Evolutionary conservation across 1,284 basidiomycete species (phyloP).

Genomic region (Microbotryum scabiosae): DNA sequence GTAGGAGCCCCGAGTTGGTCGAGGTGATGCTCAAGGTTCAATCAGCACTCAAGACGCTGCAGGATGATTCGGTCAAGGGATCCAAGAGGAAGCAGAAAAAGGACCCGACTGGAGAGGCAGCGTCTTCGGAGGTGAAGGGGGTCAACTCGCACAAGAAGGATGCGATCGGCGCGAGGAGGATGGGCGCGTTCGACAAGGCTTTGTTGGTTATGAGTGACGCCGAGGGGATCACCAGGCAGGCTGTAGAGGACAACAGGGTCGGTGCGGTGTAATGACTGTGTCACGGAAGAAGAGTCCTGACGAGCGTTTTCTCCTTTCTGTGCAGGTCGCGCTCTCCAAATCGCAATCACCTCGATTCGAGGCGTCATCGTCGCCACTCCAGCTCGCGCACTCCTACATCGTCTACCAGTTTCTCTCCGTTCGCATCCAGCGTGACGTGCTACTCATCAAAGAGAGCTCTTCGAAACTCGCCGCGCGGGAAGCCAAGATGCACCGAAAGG

Average conservation of each 20-base stretch:
- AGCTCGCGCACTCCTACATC: constrained; percentile 76
- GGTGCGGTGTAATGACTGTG: constrained; percentile 41
- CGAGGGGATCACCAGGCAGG: constrained; percentile 66
- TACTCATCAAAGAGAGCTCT: constrained; percentile 63
- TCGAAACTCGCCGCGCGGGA: constrained; percentile 35
- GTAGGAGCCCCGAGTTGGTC: constrained; percentile 85
- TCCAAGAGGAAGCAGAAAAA: constrained; percentile 1
- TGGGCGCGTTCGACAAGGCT: constrained; percentile 74
- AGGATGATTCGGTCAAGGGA: constrained; percentile 38
- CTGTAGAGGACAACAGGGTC: constrained; percentile 66
- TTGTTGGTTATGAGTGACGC: constrained; percentile 76
- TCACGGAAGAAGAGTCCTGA: not conserved
- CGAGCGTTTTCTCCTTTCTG: not conserved
- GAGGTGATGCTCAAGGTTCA: constrained; percentile 77
- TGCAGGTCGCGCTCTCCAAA: constrained; percentile 42
- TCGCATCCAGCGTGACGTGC: constrained; percentile 76
- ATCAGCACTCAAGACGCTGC: constrained; percentile 54
- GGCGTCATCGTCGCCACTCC: constrained; percentile 43
- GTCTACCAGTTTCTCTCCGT: constrained; percentile 74
- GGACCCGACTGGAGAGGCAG: constrained; percentile 36
- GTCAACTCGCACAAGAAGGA: constrained; percentile 38
- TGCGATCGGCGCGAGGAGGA: constrained; percentile 42
- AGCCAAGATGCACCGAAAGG: constrained; percentile 35
- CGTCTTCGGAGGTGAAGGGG: constrained; percentile 40
- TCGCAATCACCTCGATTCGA: constrained; percentile 34